Evolutionary conservation across 2,329 filamentous ascomycete genomes (phyloP).

Genomic region (Exophiala phaeomuriformis): DNA sequence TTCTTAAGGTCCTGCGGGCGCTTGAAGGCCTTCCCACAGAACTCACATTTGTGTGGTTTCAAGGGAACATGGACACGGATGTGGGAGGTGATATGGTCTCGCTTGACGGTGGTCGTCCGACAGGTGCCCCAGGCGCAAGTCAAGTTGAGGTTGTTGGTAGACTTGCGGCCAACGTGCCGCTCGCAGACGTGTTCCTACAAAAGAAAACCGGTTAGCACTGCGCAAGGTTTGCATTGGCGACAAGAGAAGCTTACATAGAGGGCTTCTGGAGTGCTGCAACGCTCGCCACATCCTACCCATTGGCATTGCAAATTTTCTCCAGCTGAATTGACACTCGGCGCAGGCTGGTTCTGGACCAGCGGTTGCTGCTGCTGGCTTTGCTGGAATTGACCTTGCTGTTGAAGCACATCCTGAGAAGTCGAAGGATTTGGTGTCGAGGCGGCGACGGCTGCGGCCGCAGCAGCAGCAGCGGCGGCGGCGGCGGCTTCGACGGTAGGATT

Average conservation of each 20-base stretch:
- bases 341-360: constrained; percentile 17
- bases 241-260: constrained; percentile 50
- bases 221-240: constrained; percentile 7
- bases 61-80: constrained; percentile 97
- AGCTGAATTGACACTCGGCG: constrained; percentile 23
- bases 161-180: constrained; percentile 96
- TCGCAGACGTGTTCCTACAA: constrained; percentile 91
- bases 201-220: constrained; percentile 14
- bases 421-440: constrained; percentile 7
- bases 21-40: constrained; percentile 98
- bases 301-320: constrained; percentile 47
- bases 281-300: constrained; percentile 57
- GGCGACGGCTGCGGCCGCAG: not conserved
- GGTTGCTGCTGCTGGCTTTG: constrained; percentile 15
- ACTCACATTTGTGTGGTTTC: constrained; percentile 98
- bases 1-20: constrained; percentile 98
- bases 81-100: constrained; percentile 97
- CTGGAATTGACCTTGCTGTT: constrained; percentile 19
- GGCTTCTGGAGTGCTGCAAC: constrained; percentile 50
- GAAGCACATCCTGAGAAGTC: constrained; percentile 19
- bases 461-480: constrained; percentile 4
- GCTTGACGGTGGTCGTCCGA: constrained; percentile 94
- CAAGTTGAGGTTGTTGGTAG: constrained; percentile 95
- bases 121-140: constrained; percentile 97
- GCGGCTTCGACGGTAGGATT: not conserved